Conservation (phyloP, 148 eudicot species). For the Selenicereus undatus region DNA sequence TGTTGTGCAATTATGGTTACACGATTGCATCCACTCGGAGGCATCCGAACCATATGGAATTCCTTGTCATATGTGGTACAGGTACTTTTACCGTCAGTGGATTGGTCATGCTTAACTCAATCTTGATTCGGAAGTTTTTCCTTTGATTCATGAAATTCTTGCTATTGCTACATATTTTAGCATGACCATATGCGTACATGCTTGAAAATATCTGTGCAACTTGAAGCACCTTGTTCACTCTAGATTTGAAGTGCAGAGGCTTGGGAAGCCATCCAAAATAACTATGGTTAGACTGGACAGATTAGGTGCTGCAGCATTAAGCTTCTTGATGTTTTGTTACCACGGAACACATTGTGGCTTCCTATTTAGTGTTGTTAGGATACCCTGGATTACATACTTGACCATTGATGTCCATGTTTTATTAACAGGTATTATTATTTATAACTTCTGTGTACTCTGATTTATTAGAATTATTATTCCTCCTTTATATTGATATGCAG, state of each 20-base stretch:
- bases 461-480: not conserved
- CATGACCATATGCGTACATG: not conserved
- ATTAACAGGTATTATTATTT: not conserved
- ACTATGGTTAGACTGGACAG: not conserved
- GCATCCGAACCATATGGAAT: not conserved
- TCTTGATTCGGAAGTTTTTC: not conserved
- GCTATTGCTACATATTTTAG: not conserved
- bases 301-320: not conserved
- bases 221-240: not conserved
- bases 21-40: not conserved
- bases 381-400: not conserved
- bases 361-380: not conserved
- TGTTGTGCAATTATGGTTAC: not conserved
- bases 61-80: not conserved
- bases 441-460: not conserved
- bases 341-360: not conserved
- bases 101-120: not conserved
- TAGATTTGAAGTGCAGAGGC: not conserved
- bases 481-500: not conserved
- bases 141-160: not conserved
- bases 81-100: no score
- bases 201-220: not conserved
- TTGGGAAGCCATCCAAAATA: not conserved
- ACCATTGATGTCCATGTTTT: not conserved
- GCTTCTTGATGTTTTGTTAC: not conserved